A percentile compares a stretch with the other conserved stretches of the same genome.
phyloP scores from a whole-genome alignment of 306 rosid species.

The Citrullus amarus region DNA sequence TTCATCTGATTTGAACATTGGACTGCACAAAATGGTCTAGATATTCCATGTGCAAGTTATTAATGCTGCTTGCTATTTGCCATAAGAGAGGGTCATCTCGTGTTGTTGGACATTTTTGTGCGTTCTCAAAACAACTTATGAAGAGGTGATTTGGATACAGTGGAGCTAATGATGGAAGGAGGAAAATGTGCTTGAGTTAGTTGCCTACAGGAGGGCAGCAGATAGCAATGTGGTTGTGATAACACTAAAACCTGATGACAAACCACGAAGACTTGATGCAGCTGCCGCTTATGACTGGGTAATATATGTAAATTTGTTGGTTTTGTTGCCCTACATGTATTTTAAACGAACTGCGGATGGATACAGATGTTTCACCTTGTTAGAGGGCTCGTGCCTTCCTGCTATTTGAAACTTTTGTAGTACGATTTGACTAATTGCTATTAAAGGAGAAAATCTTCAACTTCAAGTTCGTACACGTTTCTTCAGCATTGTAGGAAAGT shows the following conservation, averaged over 20 bases:
- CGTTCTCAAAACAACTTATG: background rate
- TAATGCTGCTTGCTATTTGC: background rate
- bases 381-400: background rate
- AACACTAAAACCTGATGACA: background rate
- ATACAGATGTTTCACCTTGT: background rate
- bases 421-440: no score
- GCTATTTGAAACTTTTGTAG: no score
- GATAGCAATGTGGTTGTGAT: background rate
- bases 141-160: background rate
- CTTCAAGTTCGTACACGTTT: no score
- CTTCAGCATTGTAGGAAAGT: no score
- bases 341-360: background rate
- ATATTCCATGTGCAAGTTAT: background rate
- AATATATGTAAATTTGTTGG: background rate
- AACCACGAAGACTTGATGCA: background rate
- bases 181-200: background rate
- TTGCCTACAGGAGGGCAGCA: background rate
- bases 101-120: background rate
- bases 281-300: no score
- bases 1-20: conserved; percentile 89
- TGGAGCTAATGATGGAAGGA: background rate
- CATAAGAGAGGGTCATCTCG: background rate
- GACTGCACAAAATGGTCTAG: conserved; percentile 54
- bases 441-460: no score
- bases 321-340: background rate